Evolutionary conservation across 78 protist genomes (phyloP).

Genomic region (Diacronema lutheri): DNA sequence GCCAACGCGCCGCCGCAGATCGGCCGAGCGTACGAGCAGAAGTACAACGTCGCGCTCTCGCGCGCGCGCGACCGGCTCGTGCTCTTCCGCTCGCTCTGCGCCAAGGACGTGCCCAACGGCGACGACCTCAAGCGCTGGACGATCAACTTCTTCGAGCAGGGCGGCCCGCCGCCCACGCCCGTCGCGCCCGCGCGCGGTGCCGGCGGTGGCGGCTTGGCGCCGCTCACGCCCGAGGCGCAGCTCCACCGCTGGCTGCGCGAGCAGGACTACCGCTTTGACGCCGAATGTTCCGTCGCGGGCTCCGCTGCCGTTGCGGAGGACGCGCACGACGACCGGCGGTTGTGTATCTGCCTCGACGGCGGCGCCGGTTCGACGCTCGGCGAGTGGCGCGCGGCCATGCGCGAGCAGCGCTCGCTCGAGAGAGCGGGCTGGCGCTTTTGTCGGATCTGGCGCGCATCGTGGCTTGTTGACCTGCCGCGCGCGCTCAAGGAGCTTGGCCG

Average conservation of each 20-base stretch:
- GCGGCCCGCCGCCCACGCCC: background rate
- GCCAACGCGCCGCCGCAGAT: background rate
- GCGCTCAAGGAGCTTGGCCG: background rate
- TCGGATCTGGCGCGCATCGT: conserved; percentile 16
- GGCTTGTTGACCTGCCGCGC: background rate
- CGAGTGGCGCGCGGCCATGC: background rate
- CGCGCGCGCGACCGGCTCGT: conserved; percentile 18
- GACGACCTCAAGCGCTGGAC: background rate
- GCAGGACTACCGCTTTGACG: background rate
- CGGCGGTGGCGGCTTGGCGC: background rate
- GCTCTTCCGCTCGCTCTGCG: conserved; percentile 7
- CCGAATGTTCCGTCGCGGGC: background rate
- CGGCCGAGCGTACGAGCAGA: background rate
- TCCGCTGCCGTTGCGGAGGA: conserved; percentile 13
- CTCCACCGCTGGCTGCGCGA: background rate
- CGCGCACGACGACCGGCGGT: background rate
- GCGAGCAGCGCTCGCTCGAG: conserved; percentile 3
- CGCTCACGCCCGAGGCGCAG: background rate
- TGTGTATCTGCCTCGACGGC: conserved; percentile 17
- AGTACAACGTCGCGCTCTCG: conserved; percentile 15
- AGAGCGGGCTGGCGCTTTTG: background rate
- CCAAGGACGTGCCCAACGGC: background rate
- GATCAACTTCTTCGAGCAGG: background rate
- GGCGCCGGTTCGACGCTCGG: background rate
- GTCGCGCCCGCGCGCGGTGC: background rate